Conservation (phyloP, 345 rosid genomes). For the Raphanus raphanistrum region DNA sequence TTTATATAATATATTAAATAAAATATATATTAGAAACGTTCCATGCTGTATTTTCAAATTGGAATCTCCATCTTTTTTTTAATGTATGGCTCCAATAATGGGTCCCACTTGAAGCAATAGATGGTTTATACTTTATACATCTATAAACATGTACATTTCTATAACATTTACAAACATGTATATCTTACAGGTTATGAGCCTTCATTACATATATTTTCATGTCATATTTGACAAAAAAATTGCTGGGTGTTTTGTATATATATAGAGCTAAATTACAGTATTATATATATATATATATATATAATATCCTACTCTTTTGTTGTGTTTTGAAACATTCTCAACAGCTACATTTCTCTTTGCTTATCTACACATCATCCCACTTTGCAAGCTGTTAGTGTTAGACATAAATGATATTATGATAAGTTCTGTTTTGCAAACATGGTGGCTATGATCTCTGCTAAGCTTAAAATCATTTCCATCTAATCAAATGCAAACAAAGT, state of each 20-base stretch:
- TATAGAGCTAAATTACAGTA: no score
- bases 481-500: background rate
- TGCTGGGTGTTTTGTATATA: no score
- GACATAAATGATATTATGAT: background rate
- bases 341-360: background rate
- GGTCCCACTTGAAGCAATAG: no score
- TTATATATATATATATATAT: no score
- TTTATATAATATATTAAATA: no score
- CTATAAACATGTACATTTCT: no score
- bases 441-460: background rate
- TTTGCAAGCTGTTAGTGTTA: background rate
- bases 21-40: background rate
- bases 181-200: no score
- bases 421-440: background rate
- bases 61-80: slow-evolving; percentile 6
- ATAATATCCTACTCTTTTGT: background rate
- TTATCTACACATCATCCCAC: background rate
- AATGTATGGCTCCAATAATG: no score
- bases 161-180: no score
- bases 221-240: no score
- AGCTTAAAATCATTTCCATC: background rate
- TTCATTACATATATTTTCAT: no score
- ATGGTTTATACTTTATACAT: no score
- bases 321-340: background rate
- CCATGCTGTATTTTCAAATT: slow-evolving; percentile 10